Base-by-base conservation (phyloP, 2,329 filamentous ascomycete genomes). In the Dryadomyces sulphureus region DNA sequence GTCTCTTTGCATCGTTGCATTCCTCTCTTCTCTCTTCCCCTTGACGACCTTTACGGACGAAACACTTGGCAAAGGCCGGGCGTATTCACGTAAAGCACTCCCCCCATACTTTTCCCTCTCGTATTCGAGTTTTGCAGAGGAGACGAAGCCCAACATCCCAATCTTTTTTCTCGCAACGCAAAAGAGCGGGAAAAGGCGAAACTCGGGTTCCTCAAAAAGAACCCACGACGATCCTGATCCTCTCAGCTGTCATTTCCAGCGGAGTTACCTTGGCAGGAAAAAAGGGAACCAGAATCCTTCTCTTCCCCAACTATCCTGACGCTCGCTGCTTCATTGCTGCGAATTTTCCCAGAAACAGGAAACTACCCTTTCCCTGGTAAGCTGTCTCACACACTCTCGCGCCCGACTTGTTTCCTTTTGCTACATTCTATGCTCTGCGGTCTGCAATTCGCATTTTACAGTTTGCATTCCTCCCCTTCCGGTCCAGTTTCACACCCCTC, bases 281-380 rank as follows among this genome's bases (percentile, higher is more conserved):
- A 21, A 24, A 20, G 6, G 16, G 20, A 43, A 36, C 7, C 19
- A 43, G 7, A 25, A 22, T 7, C 25, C 22, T 27, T 6, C 19
- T 41, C n/a, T n/a, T 7, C 27, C 27, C 27, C 27, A 9, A 8
- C 11, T 27, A n/a, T 17, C 22, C 42, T 17, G 50, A 48, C 50
- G 50, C 50, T 52, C 50, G 50, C 48, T 47, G 48, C 50, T 38
- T 48, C 42, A 32, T 41, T 45, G 50, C 32, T 45, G 50, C 48
- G 50, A 50, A 52, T 38, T 22, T 24, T 14, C 38, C 35, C 19
- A 32, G 34, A 45, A 45, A 25, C 19, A 21, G 27, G 22, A 45
- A 19, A 35, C 24, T 27, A 21, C 17, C 20, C n/a, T 40, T 40
- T 40, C 17, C 24, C 34, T 34, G 25, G 43, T 45, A 40, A 21